A percentile compares a stretch with the other conserved stretches of the same genome.
Evolutionary conservation across 805 yeast genomes (phyloP).

Genomic region (Candida nemodendra): DNA sequence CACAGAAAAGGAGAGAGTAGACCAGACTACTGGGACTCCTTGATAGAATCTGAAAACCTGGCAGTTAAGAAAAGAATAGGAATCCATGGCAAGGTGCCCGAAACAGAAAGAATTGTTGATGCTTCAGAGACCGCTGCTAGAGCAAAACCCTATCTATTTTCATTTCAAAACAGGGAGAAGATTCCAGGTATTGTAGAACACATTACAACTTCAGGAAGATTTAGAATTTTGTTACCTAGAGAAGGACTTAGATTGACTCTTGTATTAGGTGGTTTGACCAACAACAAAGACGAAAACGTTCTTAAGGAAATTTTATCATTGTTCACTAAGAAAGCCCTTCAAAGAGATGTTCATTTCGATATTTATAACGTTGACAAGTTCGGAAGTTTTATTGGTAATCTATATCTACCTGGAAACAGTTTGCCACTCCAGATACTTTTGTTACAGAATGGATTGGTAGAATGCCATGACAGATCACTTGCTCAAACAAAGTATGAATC

Average conservation of each 20-base stretch:
- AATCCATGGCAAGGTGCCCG: conserved; percentile 57
- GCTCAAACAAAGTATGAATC: conserved; percentile 52
- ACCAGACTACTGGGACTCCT: conserved; percentile 73
- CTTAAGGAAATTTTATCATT: conserved; percentile 52
- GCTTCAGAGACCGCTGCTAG: conserved; percentile 73
- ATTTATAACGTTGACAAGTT: conserved; percentile 69
- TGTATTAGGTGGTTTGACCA: conserved; percentile 71
- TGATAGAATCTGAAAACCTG: conserved; percentile 65
- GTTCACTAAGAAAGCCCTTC: conserved; percentile 55
- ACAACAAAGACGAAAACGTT: conserved; percentile 36
- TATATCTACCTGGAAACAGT: conserved; percentile 50
- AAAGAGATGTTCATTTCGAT: conserved; percentile 71
- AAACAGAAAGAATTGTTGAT: conserved; percentile 64
- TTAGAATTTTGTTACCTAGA: conserved; percentile 63
- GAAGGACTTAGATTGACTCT: conserved; percentile 69
- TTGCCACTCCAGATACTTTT: conserved; percentile 58
- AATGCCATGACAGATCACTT: conserved; percentile 65
- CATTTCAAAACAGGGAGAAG: conserved; percentile 63
- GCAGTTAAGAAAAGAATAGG: conserved; percentile 61
- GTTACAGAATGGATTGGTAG: conserved; percentile 61
- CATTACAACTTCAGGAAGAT: conserved; percentile 65
- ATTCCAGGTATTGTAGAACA: conserved; percentile 72
- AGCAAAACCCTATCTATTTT: conserved; percentile 71
- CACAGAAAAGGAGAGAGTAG: conserved; percentile 73
- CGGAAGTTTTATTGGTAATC: conserved; percentile 78